Percentiles rank a stretch among this genome's conserved stretches.
These are phyloP conservation scores for Trametes pubescens DNA, from an alignment of 1,284 basidiomycete species.

Conservation along the genomic window DNA sequence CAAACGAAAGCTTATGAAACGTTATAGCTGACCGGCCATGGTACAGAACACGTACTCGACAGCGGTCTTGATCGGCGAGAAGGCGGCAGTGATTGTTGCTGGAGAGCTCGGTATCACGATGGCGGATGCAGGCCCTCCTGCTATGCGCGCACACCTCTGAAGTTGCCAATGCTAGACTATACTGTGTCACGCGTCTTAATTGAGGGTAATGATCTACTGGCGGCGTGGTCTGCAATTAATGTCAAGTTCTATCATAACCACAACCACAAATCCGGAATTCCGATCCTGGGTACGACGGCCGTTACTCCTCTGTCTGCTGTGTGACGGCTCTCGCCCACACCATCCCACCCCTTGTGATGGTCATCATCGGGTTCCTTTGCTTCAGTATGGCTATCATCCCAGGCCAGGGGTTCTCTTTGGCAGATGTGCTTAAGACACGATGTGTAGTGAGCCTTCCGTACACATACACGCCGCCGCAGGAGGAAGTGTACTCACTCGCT, in stretches of 20 bases:
- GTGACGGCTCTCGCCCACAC: no score
- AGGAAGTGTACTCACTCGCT: background rate
- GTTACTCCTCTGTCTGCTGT: no score
- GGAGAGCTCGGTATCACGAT: slow-evolving; percentile 59
- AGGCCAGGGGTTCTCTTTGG: no score
- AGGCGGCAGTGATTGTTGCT: slow-evolving; percentile 63
- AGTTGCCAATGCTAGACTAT: background rate
- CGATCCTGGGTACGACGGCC: no score
- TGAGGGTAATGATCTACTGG: no score
- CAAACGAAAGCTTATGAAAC: no score
- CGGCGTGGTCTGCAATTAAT: no score
- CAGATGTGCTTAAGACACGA: background rate
- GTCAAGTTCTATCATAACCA: no score
- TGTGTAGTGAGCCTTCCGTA: background rate
- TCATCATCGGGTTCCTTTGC: no score
- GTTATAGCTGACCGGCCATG: slow-evolving; percentile 29
- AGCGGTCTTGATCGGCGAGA: slow-evolving; percentile 59
- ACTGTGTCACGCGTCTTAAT: background rate
- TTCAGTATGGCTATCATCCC: no score
- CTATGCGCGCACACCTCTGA: background rate
- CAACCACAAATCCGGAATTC: no score
- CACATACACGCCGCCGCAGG: background rate
- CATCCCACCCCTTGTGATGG: no score
- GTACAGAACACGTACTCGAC: slow-evolving; percentile 56
- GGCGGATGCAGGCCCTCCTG: background rate